These are phyloP conservation scores for Saturnispora zaruensis DNA, from an alignment of 805 yeast species.

Conservation along the genomic window DNA sequence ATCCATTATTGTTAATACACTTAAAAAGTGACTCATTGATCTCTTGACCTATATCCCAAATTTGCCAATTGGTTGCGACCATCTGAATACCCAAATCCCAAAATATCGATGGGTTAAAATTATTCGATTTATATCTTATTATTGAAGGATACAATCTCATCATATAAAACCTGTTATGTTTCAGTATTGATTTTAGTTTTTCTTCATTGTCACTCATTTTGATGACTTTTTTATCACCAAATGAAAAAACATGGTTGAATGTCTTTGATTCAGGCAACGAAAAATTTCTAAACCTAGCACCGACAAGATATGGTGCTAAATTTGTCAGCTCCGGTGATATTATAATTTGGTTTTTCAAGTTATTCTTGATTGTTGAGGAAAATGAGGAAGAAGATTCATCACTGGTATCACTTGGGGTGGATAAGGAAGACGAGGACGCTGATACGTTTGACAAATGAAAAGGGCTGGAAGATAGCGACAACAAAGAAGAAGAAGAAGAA, in stretches of 20 bases:
- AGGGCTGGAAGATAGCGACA: slow-evolving; percentile 7
- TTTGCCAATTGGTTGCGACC: slow-evolving; percentile 98
- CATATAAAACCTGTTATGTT: slow-evolving; percentile 67
- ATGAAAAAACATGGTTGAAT: slow-evolving; percentile 74
- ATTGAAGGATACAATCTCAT: slow-evolving; percentile 87
- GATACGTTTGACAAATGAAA: background rate
- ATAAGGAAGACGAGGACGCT: background rate
- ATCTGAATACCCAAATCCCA: slow-evolving; percentile 88
- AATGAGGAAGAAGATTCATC: background rate
- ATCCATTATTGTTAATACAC: slow-evolving; percentile 49
- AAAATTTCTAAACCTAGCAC: slow-evolving; percentile 71
- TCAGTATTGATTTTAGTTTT: slow-evolving; percentile 47
- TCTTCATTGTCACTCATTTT: slow-evolving; percentile 55
- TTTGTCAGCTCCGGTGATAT: slow-evolving; percentile 40
- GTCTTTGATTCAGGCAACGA: slow-evolving; percentile 81
- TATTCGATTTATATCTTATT: slow-evolving; percentile 65
- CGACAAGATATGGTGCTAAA: slow-evolving; percentile 66
- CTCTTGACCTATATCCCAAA: slow-evolving; percentile 83
- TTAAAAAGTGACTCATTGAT: slow-evolving; percentile 72
- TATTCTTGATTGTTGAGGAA: slow-evolving; percentile 18
- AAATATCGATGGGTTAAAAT: slow-evolving; percentile 67
- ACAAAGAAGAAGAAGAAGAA: slow-evolving; percentile 7
- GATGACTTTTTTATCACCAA: slow-evolving; percentile 64
- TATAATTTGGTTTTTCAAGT: slow-evolving; percentile 10
- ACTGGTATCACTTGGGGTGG: background rate